phyloP scores from a whole-genome alignment of 192 early-diverging fungal species.

The Gamsiella multidivaricata region DNA sequence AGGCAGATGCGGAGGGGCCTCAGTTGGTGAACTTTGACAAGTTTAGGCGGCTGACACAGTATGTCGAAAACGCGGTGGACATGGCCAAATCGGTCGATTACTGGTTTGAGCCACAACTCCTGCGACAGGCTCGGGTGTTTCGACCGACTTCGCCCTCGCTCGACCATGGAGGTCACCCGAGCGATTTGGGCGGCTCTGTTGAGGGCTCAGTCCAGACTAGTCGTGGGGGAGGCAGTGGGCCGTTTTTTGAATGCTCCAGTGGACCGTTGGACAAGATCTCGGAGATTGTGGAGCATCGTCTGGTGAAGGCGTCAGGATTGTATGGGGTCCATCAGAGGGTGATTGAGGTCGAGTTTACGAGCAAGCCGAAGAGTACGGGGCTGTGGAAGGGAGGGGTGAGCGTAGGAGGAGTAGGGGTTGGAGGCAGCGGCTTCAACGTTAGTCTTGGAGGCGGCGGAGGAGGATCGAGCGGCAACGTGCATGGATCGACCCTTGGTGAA shows the following conservation, averaged over 20 bases:
- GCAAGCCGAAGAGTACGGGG: constrained; percentile 9
- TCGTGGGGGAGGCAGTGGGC: background rate
- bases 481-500: constrained; percentile 10
- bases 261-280: constrained; percentile 43
- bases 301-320: constrained; percentile 45
- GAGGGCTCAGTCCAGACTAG: constrained; percentile 1
- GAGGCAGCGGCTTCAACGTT: background rate
- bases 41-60: constrained; percentile 54
- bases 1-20: background rate
- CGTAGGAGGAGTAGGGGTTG: constrained; percentile 8
- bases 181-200: background rate
- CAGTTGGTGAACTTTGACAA: constrained; percentile 62
- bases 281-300: constrained; percentile 35
- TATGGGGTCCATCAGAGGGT: constrained; percentile 36
- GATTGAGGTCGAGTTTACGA: constrained; percentile 43
- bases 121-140: constrained; percentile 49
- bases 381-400: constrained; percentile 29
- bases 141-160: constrained; percentile 24
- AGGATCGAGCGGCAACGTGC: background rate
- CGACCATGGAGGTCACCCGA: background rate
- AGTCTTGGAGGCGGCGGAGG: background rate
- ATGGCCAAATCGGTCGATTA: constrained; percentile 52
- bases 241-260: background rate
- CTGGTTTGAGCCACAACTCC: constrained; percentile 56
- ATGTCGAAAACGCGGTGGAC: constrained; percentile 51